A percentile compares a stretch with the other conserved stretches of the same genome.
Conservation (phyloP, 2,329 filamentous ascomycete species). For the Fusarium globosum region DNA sequence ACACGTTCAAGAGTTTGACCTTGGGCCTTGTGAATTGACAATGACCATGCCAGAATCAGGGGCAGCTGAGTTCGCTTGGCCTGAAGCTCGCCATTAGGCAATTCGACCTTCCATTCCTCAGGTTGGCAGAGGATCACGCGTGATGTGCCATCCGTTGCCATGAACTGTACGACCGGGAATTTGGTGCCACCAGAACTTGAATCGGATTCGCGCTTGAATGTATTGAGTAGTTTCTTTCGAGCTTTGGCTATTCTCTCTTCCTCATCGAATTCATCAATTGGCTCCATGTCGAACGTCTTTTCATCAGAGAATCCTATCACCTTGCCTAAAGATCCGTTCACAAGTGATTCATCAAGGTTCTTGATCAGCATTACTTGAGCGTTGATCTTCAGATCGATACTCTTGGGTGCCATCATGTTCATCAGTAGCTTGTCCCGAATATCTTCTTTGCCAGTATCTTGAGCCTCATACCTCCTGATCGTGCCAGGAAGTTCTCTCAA, state of each 20-base stretch:
- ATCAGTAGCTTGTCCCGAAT: slow-evolving; percentile 80
- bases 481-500: slow-evolving; percentile 79
- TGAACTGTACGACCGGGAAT: slow-evolving; percentile 88
- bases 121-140: slow-evolving; percentile 78
- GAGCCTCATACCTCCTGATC: slow-evolving; percentile 74
- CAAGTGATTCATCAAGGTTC: slow-evolving; percentile 92
- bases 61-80: slow-evolving; percentile 86
- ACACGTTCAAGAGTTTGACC: slow-evolving; percentile 94
- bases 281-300: slow-evolving; percentile 52
- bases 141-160: slow-evolving; percentile 76
- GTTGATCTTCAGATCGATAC: slow-evolving; percentile 85
- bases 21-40: slow-evolving; percentile 98
- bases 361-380: slow-evolving; percentile 99
- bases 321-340: slow-evolving; percentile 93
- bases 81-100: slow-evolving; percentile 94
- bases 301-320: slow-evolving; percentile 65
- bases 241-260: slow-evolving; percentile 59
- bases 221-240: slow-evolving; percentile 66
- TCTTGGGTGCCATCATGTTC: slow-evolving; percentile 93
- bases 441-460: slow-evolving; percentile 78
- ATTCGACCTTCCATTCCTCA: slow-evolving; percentile 95
- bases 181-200: slow-evolving; percentile 62
- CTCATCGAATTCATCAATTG: slow-evolving; percentile 55
- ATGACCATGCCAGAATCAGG: slow-evolving; percentile 93
- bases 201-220: slow-evolving; percentile 57